Conservation (phyloP, 2,329 filamentous ascomycete species). For the Trichoderma arundinaceum region DNA sequence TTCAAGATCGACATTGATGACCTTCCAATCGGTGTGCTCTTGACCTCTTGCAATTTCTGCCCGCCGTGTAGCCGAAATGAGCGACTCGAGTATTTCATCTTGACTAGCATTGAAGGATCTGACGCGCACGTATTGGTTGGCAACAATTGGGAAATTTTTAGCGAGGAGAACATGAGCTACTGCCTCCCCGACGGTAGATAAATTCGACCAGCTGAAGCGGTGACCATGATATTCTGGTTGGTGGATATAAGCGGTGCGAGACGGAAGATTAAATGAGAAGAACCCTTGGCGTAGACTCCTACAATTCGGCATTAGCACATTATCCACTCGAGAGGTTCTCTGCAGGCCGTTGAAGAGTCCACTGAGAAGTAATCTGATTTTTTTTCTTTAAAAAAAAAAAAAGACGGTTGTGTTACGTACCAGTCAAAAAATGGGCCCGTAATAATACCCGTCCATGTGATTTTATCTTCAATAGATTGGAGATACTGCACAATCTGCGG, state of each 20-base stretch:
- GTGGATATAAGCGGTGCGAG: not conserved
- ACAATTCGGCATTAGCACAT: not conserved
- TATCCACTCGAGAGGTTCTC: too few species aligned
- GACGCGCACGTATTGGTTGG: conserved; percentile 10
- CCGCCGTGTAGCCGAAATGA: not conserved
- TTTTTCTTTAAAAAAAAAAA: too few species aligned
- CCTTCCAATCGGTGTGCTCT: not conserved
- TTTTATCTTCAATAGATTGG: not conserved
- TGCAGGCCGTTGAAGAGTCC: too few species aligned
- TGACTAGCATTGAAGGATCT: conserved; percentile 24
- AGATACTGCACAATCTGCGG: conserved; percentile 7
- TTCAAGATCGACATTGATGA: not conserved
- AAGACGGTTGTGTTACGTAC: not conserved
- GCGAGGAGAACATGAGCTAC: not conserved
- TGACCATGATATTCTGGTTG: not conserved
- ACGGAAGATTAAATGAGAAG: conserved; percentile 9
- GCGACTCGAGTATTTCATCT: conserved; percentile 14
- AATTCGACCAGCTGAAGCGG: conserved; percentile 9
- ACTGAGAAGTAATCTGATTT: too few species aligned
- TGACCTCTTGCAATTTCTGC: not conserved
- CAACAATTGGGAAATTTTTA: not conserved
- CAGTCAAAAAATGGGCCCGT: conserved; percentile 7
- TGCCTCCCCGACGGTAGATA: conserved; percentile 1
- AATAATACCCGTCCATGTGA: not conserved
- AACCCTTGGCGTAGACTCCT: conserved; percentile 14